Conservation (phyloP, 768 basidiomycete species). For the Hygrophoropsis aurantiaca region DNA sequence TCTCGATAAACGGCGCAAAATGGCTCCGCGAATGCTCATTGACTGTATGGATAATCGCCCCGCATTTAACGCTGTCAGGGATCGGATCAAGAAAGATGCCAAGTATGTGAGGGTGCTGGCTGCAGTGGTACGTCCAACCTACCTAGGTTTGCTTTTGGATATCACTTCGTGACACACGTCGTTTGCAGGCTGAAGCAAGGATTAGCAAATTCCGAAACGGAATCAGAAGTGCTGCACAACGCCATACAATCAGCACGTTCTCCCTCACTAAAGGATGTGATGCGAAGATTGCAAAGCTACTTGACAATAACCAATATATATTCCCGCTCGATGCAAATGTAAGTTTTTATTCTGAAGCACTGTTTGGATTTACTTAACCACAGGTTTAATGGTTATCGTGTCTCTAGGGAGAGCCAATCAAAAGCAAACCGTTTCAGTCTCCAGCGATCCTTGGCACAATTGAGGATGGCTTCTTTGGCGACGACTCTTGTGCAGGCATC, state of each 20-base stretch:
- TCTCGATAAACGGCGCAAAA: background rate
- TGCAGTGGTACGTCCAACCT: conserved; percentile 1
- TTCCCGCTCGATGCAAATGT: background rate
- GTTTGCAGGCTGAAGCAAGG: no score
- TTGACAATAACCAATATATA: background rate
- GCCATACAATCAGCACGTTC: background rate
- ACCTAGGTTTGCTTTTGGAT: no score
- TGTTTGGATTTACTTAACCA: background rate
- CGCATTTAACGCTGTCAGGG: background rate
- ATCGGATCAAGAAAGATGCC: background rate
- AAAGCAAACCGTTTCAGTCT: conserved; percentile 2
- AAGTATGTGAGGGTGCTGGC: background rate
- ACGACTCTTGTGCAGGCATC: background rate
- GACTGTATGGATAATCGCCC: background rate
- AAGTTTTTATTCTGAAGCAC: background rate
- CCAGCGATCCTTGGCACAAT: background rate
- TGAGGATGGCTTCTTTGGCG: conserved; percentile 3
- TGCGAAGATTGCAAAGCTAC: background rate
- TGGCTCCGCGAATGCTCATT: no score
- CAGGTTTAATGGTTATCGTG: no score
- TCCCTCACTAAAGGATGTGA: background rate
- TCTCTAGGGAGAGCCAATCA: conserved; percentile 1
- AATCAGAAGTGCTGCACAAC: background rate
- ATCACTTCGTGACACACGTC: no score
- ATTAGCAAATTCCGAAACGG: background rate